These are phyloP conservation scores for Sphagnum contortum DNA, from an alignment of 225 moss, liverwort and hornwort species.

Conservation along the genomic window DNA sequence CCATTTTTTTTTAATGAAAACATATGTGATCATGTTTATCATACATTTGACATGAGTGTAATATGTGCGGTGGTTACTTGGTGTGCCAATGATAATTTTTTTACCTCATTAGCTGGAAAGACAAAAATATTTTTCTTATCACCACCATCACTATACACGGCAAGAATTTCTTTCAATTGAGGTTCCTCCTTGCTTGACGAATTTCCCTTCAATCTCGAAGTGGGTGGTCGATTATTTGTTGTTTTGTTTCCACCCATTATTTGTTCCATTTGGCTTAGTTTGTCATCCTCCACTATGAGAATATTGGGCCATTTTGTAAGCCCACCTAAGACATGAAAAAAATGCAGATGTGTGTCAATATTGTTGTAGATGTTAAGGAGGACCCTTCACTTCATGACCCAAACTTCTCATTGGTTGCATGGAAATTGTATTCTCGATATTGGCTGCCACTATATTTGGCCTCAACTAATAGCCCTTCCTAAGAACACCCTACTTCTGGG, in stretches of 20 bases:
- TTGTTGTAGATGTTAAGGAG: no score
- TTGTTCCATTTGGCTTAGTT: conserved; percentile 17
- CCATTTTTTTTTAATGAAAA: no score
- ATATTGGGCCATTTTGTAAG: conserved; percentile 13
- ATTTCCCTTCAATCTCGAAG: neutral
- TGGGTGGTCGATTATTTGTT: no score
- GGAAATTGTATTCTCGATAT: no score
- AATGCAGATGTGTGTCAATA: neutral
- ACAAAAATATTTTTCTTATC: conserved; percentile 58
- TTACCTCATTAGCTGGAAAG: conserved; percentile 61
- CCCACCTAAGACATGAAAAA: no score
- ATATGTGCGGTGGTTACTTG: no score
- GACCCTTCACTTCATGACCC: neutral
- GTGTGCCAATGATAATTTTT: conserved; percentile 1
- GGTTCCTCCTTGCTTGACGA: conserved; percentile 15
- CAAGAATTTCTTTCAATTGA: conserved; percentile 52
- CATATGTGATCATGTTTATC: no score
- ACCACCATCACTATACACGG: conserved; percentile 41
- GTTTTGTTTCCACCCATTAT: conserved; percentile 8
- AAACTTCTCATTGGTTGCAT: no score
- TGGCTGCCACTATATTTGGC: no score
- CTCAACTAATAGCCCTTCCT: no score
- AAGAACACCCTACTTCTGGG: no score
- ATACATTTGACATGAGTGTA: no score
- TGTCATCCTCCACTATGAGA: conserved; percentile 30